Evolutionary conservation across 768 basidiomycete species (phyloP), one percentile per base, ranked within the genome.

Genomic region (Kwoniella shandongensis): DNA sequence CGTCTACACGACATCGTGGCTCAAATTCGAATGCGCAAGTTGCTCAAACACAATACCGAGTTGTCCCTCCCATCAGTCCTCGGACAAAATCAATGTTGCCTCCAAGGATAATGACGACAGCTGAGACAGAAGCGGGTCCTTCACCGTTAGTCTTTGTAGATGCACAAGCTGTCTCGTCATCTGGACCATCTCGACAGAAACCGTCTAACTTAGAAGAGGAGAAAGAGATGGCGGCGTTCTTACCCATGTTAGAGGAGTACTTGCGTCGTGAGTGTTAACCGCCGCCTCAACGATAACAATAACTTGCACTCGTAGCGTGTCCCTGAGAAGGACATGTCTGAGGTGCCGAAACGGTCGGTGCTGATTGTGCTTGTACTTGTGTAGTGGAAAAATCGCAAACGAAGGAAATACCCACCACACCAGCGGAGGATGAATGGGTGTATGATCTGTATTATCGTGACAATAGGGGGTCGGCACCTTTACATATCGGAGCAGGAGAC

Each of bases 361-460:
- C n/a, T n/a, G n/a, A n/a, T n/a, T n/a, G n/a, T n/a, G n/a, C n/a
- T n/a, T 53, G 51, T 25, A 22, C 35, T 25, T 30, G 5, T 18
- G 29, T 26, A 56, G 54, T 56, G 26, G 54, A 56, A 44, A 46
- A 56, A 50, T 27, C 54, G n/a, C 39, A 44, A 13, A 50, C 46
- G 17, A 54, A 51, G 38, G 49, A 53, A 13, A 38, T 30, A 15
- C 52, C 44, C 38, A 22, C 30, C 7, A 20, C 27, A 8, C 22
- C 20, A 17, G 49, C 38, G 20, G 65, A 61, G 44, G 69, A 62
- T 29, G 46, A 61, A 52, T 76, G 65, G 50, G 75, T 76, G 10
- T 76, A 76, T 38, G 75, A 76, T 51, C 55, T 76, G 51, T 76
- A 76, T 54, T 76, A 76, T 46, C 61, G 72, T 13, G 75, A 74